Conservation (phyloP, 805 yeast genomes). For the Wickerhamiella lipophila region DNA sequence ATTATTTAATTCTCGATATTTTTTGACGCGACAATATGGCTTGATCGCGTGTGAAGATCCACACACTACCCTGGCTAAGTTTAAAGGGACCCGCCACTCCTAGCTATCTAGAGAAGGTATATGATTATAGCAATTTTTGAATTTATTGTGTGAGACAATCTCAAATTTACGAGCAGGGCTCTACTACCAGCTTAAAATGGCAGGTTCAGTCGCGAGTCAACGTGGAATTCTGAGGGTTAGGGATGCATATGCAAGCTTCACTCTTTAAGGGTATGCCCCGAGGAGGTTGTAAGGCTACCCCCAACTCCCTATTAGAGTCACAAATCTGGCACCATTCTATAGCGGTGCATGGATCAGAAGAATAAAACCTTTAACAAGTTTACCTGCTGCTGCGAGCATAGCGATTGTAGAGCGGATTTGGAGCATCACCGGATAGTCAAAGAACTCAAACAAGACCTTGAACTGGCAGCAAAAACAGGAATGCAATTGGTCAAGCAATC, state of each 20-base stretch:
- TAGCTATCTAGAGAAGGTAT: no score
- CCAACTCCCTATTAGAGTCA: background rate
- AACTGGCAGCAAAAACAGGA: conserved; percentile 8
- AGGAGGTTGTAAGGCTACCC: background rate
- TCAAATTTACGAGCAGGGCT: no score
- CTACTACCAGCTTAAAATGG: no score
- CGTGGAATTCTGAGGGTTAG: background rate
- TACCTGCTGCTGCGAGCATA: conserved; percentile 8
- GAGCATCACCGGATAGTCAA: background rate
- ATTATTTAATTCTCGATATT: no score
- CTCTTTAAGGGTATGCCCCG: background rate
- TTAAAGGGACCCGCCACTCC: no score
- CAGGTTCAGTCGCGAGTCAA: background rate
- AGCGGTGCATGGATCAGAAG: conserved; percentile 8
- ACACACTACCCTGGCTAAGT: no score
- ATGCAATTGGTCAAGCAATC: conserved; percentile 1
- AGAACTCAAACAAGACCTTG: conserved; percentile 8
- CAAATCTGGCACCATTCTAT: background rate
- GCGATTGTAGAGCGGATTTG: background rate
- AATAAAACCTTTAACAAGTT: background rate
- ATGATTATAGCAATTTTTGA: no score
- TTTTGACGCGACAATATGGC: no score
- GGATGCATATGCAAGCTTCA: background rate
- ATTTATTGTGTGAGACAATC: no score
- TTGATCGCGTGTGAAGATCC: no score